These are phyloP conservation scores for Haberlea rhodopensis DNA, from an alignment of 257 asterid genomes.

Conservation along the genomic window DNA sequence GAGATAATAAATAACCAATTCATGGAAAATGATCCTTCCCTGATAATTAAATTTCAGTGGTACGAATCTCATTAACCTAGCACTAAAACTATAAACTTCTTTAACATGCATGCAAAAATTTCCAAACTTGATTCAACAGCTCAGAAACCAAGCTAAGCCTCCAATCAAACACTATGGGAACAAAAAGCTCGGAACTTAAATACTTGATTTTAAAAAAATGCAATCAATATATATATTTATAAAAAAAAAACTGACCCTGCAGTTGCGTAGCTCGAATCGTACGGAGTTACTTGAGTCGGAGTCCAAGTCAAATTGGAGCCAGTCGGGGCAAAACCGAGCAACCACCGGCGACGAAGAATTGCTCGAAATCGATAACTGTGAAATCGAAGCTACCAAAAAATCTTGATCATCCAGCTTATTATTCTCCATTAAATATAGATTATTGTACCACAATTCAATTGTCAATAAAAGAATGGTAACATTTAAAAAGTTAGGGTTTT, in stretches of 20 bases:
- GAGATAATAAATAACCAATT: not conserved
- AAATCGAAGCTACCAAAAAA: conserved; percentile 63
- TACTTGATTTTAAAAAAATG: not conserved
- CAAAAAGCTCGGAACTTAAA: not conserved
- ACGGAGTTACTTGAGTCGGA: conserved; percentile 43
- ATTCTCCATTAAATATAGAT: conserved; percentile 36
- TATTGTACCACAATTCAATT: not conserved
- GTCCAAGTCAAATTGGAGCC: conserved; percentile 57
- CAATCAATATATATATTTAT: conserved; percentile 14
- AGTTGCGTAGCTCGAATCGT: conserved; percentile 53
- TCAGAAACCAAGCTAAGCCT: not conserved
- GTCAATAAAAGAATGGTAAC: not conserved
- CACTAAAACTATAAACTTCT: not conserved
- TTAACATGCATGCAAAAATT: no score
- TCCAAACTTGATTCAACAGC: no score
- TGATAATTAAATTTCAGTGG: not conserved
- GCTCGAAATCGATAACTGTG: conserved; percentile 68
- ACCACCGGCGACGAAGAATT: conserved; percentile 53
- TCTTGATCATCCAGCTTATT: conserved; percentile 47
- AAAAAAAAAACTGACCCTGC: conserved; percentile 40
- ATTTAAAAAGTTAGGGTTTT: conserved; percentile 44
- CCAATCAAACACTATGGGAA: not conserved
- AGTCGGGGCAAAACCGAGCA: conserved; percentile 59
- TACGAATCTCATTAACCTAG: not conserved
- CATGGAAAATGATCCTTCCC: not conserved